phyloP scores from a whole-genome alignment of 2,329 filamentous ascomycete genomes.

The Penicillium sp. region DNA sequence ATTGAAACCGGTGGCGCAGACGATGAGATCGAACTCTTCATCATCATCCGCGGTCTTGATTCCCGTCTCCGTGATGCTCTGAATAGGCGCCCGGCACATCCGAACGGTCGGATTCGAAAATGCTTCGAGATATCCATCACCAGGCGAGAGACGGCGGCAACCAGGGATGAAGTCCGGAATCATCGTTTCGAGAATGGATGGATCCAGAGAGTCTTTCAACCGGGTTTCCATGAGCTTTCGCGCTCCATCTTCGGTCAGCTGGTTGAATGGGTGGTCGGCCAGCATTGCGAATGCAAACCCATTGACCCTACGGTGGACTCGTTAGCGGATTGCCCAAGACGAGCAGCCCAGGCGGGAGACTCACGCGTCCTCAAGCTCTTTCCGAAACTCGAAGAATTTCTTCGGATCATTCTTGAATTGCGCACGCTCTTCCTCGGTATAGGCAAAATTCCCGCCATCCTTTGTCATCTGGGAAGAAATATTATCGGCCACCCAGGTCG shows the following conservation, averaged over 20 bases:
- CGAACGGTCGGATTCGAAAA: conserved; percentile 22
- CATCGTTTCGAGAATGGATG: conserved; percentile 2
- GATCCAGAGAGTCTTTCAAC: conserved; percentile 3
- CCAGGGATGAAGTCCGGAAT: conserved; percentile 1
- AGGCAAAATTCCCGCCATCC: conserved; percentile 24
- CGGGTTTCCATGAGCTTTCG: not conserved
- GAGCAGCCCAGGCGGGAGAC: not conserved
- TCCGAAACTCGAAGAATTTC: conserved; percentile 6
- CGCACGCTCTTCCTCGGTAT: conserved; percentile 24
- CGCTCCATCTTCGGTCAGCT: not conserved
- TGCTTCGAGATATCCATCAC: conserved; percentile 8
- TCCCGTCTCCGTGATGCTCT: conserved; percentile 21
- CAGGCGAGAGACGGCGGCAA: conserved; percentile 5
- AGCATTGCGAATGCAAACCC: conserved; percentile 3
- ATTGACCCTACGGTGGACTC: conserved; percentile 6
- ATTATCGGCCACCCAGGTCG: conserved; percentile 30
- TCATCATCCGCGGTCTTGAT: conserved; percentile 20
- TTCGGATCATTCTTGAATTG: conserved; percentile 18
- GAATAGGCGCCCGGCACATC: conserved; percentile 21
- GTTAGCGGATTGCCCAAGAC: not conserved
- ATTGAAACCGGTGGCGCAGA: conserved; percentile 46
- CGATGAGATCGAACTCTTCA: conserved; percentile 29
- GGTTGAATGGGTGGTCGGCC: conserved; percentile 6
- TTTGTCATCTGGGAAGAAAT: conserved; percentile 22
- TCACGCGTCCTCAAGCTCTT: conserved; percentile 7